phyloP scores from a whole-genome alignment of 495 filamentous ascomycete species.

The Neurospora hispaniola region DNA sequence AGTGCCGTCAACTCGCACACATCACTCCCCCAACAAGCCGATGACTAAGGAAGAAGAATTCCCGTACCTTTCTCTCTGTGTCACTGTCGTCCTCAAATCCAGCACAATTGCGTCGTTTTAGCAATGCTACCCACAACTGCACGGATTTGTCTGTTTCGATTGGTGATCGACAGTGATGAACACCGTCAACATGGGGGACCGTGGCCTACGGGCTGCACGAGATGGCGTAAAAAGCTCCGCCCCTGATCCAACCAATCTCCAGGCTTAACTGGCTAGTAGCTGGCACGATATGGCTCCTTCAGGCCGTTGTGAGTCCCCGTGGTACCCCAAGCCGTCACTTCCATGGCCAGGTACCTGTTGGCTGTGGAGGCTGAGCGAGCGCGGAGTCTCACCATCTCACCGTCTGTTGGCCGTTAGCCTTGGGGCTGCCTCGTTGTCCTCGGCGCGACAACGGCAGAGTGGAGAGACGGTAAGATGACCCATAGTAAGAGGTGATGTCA shows the following conservation, averaged over 20 bases:
- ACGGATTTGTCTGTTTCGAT: constrained; percentile 14
- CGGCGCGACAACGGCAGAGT: constrained; percentile 1
- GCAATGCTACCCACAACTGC: constrained; percentile 11
- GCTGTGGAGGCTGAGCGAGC: neutral
- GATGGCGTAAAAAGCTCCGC: constrained; percentile 21
- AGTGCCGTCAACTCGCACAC: neutral
- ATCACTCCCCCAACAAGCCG: neutral
- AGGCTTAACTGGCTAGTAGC: constrained; percentile 15
- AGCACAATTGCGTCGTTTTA: neutral
- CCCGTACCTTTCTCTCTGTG: neutral
- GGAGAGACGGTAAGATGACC: constrained; percentile 1
- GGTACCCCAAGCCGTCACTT: neutral
- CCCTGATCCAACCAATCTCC: constrained; percentile 13
- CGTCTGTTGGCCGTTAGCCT: constrained; percentile 2
- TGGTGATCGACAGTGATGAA: constrained; percentile 26
- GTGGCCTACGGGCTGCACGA: constrained; percentile 21
- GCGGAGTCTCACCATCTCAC: neutral
- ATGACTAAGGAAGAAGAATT: neutral
- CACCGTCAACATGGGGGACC: constrained; percentile 21
- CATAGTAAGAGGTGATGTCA: neutral
- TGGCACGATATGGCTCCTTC: constrained; percentile 16
- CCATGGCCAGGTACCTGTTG: neutral
- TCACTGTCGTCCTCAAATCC: neutral
- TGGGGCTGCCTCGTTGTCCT: constrained; percentile 19
- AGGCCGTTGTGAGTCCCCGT: constrained; percentile 2